Percentiles rank a stretch among this genome's conserved stretches.
Evolutionary conservation across 495 filamentous ascomycete genomes (phyloP).

Genomic region (Podospora appendiculata): DNA sequence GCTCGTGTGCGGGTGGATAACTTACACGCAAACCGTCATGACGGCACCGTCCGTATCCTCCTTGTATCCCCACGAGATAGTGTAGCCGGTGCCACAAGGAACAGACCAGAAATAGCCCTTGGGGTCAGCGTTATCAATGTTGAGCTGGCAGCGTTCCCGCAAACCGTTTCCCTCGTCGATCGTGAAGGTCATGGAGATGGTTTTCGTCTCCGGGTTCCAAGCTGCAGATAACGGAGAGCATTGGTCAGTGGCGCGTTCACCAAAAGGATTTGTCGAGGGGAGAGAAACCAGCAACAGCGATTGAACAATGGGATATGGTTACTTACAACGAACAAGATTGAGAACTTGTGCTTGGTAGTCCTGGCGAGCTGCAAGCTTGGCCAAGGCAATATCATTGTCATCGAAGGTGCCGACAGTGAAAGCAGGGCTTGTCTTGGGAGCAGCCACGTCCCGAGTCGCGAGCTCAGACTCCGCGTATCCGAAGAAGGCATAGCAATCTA

Average conservation of each 20-base stretch:
- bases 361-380: not conserved
- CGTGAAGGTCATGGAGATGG: not conserved
- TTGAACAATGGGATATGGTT: not conserved
- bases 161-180: not conserved
- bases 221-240: not conserved
- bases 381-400: not conserved
- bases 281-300: too few relatives aligned
- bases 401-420: constrained; percentile 5
- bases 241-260: not conserved
- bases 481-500: constrained; percentile 14
- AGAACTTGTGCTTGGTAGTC: not conserved
- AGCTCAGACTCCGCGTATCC: constrained; percentile 16
- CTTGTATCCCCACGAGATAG: constrained; percentile 18
- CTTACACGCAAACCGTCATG: constrained; percentile 20
- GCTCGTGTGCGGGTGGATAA: not conserved
- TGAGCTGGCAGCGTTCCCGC: not conserved
- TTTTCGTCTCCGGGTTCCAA: not conserved
- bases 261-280: too few relatives aligned
- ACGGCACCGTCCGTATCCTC: constrained; percentile 10
- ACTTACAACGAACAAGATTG: not conserved
- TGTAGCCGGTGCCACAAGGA: not conserved
- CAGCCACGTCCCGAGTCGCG: not conserved
- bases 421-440: not conserved
- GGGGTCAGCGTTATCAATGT: not conserved
- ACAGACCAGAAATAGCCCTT: not conserved